These are phyloP conservation scores for Monilinia fructigena DNA, from an alignment of 2,329 filamentous ascomycete genomes.

Conservation along the genomic window DNA sequence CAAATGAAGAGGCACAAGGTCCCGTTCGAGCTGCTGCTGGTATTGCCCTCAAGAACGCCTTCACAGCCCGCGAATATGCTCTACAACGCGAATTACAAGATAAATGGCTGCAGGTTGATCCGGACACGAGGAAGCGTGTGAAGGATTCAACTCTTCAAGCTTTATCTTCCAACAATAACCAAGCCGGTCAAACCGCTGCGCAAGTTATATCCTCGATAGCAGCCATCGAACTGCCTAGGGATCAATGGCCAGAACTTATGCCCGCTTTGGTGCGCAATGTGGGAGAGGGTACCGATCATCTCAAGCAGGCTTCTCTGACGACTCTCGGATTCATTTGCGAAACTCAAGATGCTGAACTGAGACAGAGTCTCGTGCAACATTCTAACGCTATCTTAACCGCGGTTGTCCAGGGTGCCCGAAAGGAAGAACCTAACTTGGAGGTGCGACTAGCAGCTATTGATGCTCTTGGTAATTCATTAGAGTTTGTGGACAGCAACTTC, in stretches of 20 bases:
- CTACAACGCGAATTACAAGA: constrained; percentile 87
- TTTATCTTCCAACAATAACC: constrained; percentile 72
- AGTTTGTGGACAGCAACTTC: constrained; percentile 98
- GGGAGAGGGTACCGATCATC: constrained; percentile 77
- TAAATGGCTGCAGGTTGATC: constrained; percentile 86
- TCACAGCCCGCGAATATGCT: constrained; percentile 85
- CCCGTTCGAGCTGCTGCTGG: constrained; percentile 91
- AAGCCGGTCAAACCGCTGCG: constrained; percentile 84
- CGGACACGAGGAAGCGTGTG: constrained; percentile 79
- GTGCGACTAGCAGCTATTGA: constrained; percentile 91
- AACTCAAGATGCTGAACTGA: constrained; percentile 83
- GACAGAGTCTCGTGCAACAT: constrained; percentile 76
- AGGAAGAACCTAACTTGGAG: constrained; percentile 89
- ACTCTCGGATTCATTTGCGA: constrained; percentile 99
- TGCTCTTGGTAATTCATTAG: constrained; percentile 90
- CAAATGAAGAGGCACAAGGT: constrained; percentile 80
- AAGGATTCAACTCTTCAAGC: constrained; percentile 91
- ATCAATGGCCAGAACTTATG: constrained; percentile 94
- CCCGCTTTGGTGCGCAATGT: constrained; percentile 86
- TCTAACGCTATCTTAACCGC: constrained; percentile 98
- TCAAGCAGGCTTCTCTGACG: constrained; percentile 92
- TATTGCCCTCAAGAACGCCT: constrained; percentile 97
- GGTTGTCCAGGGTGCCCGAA: constrained; percentile 94
- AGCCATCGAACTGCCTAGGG: constrained; percentile 86
- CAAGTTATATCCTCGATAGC: constrained; percentile 96